A percentile compares a stretch with the other conserved stretches of the same genome.
Conservation (phyloP, 805 yeast species). For the Metschnikowia kofuensis region DNA sequence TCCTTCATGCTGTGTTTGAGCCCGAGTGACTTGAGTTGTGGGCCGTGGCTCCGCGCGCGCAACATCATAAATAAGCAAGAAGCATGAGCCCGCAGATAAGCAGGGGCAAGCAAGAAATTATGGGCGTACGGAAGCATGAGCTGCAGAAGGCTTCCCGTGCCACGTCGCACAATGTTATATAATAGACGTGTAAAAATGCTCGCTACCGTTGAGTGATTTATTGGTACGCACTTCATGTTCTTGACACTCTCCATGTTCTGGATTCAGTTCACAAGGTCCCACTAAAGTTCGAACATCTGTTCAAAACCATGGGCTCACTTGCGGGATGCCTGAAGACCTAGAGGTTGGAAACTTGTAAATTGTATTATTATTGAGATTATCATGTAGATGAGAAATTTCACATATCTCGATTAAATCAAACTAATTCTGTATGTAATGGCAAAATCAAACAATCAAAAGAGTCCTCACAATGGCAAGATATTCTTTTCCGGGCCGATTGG, state of each 20-base stretch:
- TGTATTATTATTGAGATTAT: too few relatives aligned
- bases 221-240: too few relatives aligned
- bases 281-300: too few relatives aligned
- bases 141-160: neutral
- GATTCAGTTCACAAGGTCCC: too few relatives aligned
- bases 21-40: neutral
- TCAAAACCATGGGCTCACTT: too few relatives aligned
- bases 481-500: slow-evolving; percentile 87
- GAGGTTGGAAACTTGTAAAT: too few relatives aligned
- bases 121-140: neutral
- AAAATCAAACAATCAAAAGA: neutral
- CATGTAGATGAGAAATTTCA: too few relatives aligned
- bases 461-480: slow-evolving; percentile 39
- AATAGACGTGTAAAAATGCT: too few relatives aligned
- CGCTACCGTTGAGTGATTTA: too few relatives aligned
- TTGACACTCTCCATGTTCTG: too few relatives aligned
- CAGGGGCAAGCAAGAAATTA: neutral
- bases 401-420: neutral
- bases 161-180: too few relatives aligned
- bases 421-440: neutral
- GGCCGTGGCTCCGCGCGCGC: neutral
- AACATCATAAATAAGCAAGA: neutral
- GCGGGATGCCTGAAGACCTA: too few relatives aligned
- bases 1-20: neutral
- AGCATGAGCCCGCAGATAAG: neutral